These are phyloP conservation scores for Herpetospermum pedunculosum DNA, from an alignment of 306 rosid genomes.

Conservation along the genomic window DNA sequence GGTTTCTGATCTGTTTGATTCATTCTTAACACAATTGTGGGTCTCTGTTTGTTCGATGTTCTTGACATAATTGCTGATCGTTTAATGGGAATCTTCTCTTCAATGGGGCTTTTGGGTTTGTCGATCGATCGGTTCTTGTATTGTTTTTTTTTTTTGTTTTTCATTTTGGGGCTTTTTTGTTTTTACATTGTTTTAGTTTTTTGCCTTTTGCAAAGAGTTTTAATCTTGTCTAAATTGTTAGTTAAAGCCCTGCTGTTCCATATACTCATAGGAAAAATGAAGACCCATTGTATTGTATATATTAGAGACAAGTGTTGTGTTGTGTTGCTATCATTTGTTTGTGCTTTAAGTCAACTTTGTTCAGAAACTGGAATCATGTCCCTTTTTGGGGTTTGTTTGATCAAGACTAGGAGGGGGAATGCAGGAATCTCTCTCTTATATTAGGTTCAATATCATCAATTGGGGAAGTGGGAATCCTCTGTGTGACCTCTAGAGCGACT, in stretches of 20 bases:
- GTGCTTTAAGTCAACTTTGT: neutral
- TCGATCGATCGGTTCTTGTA: neutral
- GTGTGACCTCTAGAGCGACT: neutral
- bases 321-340: neutral
- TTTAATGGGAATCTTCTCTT: neutral
- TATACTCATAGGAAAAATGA: neutral
- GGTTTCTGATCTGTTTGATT: constrained; percentile 1
- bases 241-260: neutral
- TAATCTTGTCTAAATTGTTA: neutral
- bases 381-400: neutral
- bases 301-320: neutral
- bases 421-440: neutral
- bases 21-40: neutral
- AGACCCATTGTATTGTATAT: neutral
- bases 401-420: neutral
- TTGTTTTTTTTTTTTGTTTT: neutral
- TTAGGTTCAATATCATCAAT: neutral
- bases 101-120: neutral
- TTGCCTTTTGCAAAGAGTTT: neutral
- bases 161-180: neutral
- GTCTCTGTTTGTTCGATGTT: neutral
- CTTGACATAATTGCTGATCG: neutral
- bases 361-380: neutral
- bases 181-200: neutral
- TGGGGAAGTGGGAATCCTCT: neutral